Evolutionary conservation across 805 yeast species (phyloP).

Genomic region (Peterozyma xylosa): DNA sequence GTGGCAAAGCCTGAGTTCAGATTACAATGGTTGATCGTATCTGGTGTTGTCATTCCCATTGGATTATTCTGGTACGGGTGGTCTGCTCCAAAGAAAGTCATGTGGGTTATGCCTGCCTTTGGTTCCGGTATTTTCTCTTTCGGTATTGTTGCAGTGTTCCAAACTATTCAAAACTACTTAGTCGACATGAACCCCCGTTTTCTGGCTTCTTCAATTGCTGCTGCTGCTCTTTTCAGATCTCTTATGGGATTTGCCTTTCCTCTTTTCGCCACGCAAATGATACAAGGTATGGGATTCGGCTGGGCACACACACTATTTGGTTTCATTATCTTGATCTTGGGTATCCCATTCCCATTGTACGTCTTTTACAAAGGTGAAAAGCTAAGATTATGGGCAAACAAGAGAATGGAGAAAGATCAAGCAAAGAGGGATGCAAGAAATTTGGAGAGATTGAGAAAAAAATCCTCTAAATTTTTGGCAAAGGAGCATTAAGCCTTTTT

Average conservation of each 20-base stretch:
- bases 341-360: conserved; percentile 64
- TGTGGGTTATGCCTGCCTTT: conserved; percentile 57
- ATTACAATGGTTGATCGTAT: conserved; percentile 40
- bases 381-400: conserved; percentile 50
- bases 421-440: conserved; percentile 35
- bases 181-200: conserved; percentile 64
- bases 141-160: conserved; percentile 58
- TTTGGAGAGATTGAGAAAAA: conserved; percentile 24
- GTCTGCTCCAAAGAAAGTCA: conserved; percentile 49
- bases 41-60: conserved; percentile 45
- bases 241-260: conserved; percentile 67
- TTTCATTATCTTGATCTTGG: conserved; percentile 45
- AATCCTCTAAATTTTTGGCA: background rate
- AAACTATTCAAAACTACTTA: conserved; percentile 57
- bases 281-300: conserved; percentile 47
- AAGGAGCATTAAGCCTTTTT: background rate
- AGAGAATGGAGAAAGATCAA: conserved; percentile 36
- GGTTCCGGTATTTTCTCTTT: conserved; percentile 57
- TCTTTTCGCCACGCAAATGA: conserved; percentile 53
- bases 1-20: conserved; percentile 56
- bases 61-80: conserved; percentile 70
- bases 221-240: conserved; percentile 63
- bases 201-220: conserved; percentile 64
- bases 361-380: conserved; percentile 50
- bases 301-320: conserved; percentile 68